Conservation (phyloP, 1,139 yeast species). For the Kluyveromyces marxianus region DNA sequence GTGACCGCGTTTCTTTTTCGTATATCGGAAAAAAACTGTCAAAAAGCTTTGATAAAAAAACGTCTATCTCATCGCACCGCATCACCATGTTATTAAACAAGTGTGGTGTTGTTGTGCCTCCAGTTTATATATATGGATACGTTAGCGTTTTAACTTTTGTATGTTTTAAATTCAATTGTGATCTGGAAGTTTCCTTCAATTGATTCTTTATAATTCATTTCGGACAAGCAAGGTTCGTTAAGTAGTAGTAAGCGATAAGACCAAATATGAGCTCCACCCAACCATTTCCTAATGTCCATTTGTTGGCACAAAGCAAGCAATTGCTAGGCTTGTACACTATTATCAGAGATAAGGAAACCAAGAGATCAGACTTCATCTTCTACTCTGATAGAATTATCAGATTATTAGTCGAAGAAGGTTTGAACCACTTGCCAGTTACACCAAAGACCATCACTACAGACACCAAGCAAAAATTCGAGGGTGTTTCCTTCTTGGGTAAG, state of each 20-base stretch:
- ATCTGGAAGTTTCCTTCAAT: too few relatives aligned
- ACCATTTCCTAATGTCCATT: constrained; percentile 47
- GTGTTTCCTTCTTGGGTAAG: constrained; percentile 81
- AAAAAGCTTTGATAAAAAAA: not conserved
- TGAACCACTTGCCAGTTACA: constrained; percentile 84
- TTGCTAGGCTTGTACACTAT: constrained; percentile 79
- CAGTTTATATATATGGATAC: not conserved
- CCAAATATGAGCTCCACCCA: constrained; percentile 17
- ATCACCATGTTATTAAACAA: not conserved
- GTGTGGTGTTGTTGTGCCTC: too few relatives aligned
- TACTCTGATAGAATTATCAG: constrained; percentile 93
- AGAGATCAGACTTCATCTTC: constrained; percentile 87
- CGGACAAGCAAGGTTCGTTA: not conserved
- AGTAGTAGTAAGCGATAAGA: not conserved
- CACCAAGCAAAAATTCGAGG: constrained; percentile 63
- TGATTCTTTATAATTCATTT: not conserved
- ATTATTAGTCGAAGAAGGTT: constrained; percentile 86
- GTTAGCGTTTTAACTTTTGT: too few relatives aligned
- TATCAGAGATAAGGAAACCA: constrained; percentile 72
- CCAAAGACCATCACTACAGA: constrained; percentile 64
- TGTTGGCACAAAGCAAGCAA: constrained; percentile 85
- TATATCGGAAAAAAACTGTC: not conserved
- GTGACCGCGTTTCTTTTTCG: not conserved
- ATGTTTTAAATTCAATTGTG: too few relatives aligned
- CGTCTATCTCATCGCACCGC: not conserved